Evolutionary conservation across 202 grass and related monocot genomes (phyloP).

Genomic region (Zizania palustris): DNA sequence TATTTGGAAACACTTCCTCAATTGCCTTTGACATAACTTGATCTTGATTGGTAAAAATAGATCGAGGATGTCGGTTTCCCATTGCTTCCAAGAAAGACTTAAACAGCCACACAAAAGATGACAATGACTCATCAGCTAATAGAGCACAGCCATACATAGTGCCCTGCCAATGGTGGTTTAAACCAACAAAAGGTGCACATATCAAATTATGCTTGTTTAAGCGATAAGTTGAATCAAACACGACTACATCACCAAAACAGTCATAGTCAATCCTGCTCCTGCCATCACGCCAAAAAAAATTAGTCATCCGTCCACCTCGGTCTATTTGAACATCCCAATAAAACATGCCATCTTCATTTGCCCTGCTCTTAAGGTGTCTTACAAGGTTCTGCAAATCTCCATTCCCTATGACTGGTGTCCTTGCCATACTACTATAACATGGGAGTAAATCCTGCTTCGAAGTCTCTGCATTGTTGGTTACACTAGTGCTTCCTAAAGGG

Average conservation of each 20-base stretch:
- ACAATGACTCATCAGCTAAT: constrained; percentile 56
- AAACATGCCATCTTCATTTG: constrained; percentile 63
- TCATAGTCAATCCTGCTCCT: constrained; percentile 67
- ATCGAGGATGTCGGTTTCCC: constrained; percentile 57
- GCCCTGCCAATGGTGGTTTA: constrained; percentile 82
- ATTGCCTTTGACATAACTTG: constrained; percentile 64
- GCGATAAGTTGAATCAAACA: constrained; percentile 73
- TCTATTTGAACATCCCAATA: constrained; percentile 74
- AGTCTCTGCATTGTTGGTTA: constrained; percentile 39
- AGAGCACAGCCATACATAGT: constrained; percentile 73
- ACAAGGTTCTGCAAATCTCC: constrained; percentile 59
- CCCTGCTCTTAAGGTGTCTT: constrained; percentile 57
- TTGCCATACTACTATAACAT: constrained; percentile 23
- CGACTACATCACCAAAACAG: constrained; percentile 66
- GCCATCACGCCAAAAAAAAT: constrained; percentile 78
- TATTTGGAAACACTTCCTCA: constrained; percentile 63
- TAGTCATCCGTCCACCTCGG: constrained; percentile 58
- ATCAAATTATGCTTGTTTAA: constrained; percentile 69
- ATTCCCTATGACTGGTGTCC: constrained; percentile 27
- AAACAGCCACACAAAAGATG: constrained; percentile 68
- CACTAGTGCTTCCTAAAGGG: constrained; percentile 34
- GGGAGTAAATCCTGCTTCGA: constrained; percentile 42
- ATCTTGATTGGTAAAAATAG: constrained; percentile 79
- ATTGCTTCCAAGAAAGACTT: constrained; percentile 76
- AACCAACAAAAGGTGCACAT: constrained; percentile 64